phyloP scores from a whole-genome alignment of 2,329 filamentous ascomycete genomes.

The Pestalotiopsis sp. region DNA sequence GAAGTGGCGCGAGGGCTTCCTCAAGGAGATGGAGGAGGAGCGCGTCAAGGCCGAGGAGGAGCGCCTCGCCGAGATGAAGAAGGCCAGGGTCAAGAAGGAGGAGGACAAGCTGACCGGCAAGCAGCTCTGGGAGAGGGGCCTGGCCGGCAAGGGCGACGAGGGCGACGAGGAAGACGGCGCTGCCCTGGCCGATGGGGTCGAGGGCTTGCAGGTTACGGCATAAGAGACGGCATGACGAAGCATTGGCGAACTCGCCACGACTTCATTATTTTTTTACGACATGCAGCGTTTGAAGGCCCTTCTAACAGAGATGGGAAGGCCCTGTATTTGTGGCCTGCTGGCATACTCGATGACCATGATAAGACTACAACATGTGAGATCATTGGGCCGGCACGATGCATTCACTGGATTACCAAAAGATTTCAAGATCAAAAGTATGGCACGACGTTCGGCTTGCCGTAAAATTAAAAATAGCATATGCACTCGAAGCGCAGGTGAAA shows the following conservation, averaged over 20 bases:
- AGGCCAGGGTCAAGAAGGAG: constrained; percentile 78
- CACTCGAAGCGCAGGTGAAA: neutral
- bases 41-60: constrained; percentile 72
- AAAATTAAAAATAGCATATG: neutral
- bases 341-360: neutral
- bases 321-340: neutral
- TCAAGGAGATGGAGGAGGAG: constrained; percentile 78
- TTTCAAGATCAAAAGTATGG: neutral
- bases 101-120: constrained; percentile 72
- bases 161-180: constrained; percentile 65
- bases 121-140: constrained; percentile 77
- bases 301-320: neutral
- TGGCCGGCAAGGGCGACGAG: constrained; percentile 68
- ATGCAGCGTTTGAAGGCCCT: neutral
- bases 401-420: neutral
- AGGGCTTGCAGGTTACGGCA: constrained; percentile 72
- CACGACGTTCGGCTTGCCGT: neutral
- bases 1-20: constrained; percentile 79
- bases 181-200: constrained; percentile 60
- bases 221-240: constrained; percentile 25
- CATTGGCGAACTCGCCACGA: neutral
- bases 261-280: neutral
- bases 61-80: constrained; percentile 79
- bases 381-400: neutral
- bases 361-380: neutral